A percentile compares a stretch with the other conserved stretches of the same genome.
These are phyloP conservation scores for Kwoniella mangroviensis DNA, from an alignment of 768 basidiomycete species.

Conservation along the genomic window DNA sequence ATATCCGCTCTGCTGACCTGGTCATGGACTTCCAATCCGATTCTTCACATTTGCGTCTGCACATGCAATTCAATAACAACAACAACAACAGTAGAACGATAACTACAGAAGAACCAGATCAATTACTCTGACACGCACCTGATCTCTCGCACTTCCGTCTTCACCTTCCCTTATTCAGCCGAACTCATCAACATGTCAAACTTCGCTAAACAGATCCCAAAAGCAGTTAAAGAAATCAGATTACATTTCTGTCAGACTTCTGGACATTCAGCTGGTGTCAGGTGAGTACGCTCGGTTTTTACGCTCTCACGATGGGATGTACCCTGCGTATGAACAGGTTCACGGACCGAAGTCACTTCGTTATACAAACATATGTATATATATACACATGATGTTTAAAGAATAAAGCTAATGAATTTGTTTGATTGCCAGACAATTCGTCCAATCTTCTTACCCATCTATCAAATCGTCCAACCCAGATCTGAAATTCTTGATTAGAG, in stretches of 20 bases:
- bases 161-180: not conserved
- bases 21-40: conserved; percentile 1
- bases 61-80: not conserved
- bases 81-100: conserved; percentile 2
- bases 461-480: conserved; percentile 57
- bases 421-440: conserved; percentile 49
- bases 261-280: conserved; percentile 48
- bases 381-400: no score
- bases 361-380: no score
- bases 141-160: not conserved
- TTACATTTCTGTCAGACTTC: conserved; percentile 57
- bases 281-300: conserved; percentile 42
- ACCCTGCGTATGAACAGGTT: no score
- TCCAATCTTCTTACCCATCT: conserved; percentile 50
- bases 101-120: not conserved
- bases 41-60: not conserved
- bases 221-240: conserved; percentile 57
- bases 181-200: conserved; percentile 41
- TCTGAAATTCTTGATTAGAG: conserved; percentile 57
- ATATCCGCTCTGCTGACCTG: not conserved
- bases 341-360: no score
- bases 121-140: no score
- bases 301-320: no score
- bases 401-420: not conserved
- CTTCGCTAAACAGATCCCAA: conserved; percentile 54